Base-by-base conservation (phyloP, 768 basidiomycete species). In the Suillus bovinus region DNA sequence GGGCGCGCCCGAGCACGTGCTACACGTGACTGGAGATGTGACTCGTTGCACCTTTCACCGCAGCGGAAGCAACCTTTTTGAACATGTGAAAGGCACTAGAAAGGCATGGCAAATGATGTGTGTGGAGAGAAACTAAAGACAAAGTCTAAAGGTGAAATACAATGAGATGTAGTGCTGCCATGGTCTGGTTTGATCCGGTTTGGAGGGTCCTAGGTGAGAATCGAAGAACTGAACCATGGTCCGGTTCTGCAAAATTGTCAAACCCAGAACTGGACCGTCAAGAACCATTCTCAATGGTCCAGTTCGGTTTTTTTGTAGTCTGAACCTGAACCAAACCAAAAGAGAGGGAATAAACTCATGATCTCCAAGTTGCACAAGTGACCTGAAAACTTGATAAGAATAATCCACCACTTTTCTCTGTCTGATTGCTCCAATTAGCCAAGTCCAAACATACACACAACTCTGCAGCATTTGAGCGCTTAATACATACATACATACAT, bases 1-100 rank as follows among this genome's bases (percentile, higher is more conserved):
- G 24, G 39, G 38, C 55, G 55, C 55, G 55, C 55, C 20, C 38
- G 14, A 29, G 38, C 55, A 56, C 55, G 55, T 56, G 55, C 38
- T 56, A 29, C 55, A 39, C 55, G 55, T 56, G 55, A 56, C 27
- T 36, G 9, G 14, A 55, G 4, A 36, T 56, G 27, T 47, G 55
- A 56, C 36, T 24, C 27, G 36, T 5, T 20, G 9, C 34, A 4
- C 34, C 36, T 39, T 38, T 34, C n/a, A n/a, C n/a, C n/a, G n/a
- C n/a, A n/a, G n/a, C n/a, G n/a, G n/a, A n/a, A n/a, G n/a, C n/a
- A n/a, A n/a, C n/a, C n/a, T n/a, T n/a, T n/a, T n/a, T n/a, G n/a
- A n/a, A n/a, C n/a, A n/a, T n/a, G n/a, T n/a, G n/a, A n/a, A n/a
- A n/a, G n/a, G n/a, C n/a, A n/a, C n/a, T n/a, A n/a, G n/a, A n/a